Evolutionary conservation across 2,329 filamentous ascomycete species (phyloP).

Genomic region (Cadophora sp.): DNA sequence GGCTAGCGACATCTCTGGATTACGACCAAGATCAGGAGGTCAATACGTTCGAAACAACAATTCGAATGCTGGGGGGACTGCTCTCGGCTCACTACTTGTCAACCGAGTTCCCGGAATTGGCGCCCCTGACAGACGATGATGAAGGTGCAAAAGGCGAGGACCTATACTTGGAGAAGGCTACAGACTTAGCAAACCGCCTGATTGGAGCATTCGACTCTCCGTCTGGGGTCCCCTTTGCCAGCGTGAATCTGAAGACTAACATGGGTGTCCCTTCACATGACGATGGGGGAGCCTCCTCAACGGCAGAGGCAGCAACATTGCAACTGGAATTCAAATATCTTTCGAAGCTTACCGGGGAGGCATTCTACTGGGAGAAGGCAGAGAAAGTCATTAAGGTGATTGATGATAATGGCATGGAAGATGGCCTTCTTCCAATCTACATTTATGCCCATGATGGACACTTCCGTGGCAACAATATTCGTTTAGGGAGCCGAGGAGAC

Average conservation of each 20-base stretch:
- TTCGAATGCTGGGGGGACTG: slow-evolving; percentile 93
- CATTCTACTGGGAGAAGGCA: slow-evolving; percentile 87
- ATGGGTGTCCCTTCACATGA: slow-evolving; percentile 81
- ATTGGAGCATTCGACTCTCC: slow-evolving; percentile 86
- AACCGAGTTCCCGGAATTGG: slow-evolving; percentile 79
- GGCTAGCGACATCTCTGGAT: slow-evolving; percentile 80
- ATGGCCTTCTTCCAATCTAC: slow-evolving; percentile 91
- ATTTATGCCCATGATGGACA: slow-evolving; percentile 79
- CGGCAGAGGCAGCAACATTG: slow-evolving; percentile 88
- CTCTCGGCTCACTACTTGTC: slow-evolving; percentile 96
- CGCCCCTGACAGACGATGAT: slow-evolving; percentile 75
- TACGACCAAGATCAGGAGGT: slow-evolving; percentile 96
- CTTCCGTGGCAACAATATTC: slow-evolving; percentile 86
- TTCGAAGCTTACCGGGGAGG: slow-evolving; percentile 91
- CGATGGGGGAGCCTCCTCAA: slow-evolving; percentile 88
- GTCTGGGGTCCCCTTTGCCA: slow-evolving; percentile 88
- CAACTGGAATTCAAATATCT: slow-evolving; percentile 98
- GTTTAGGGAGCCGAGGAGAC: slow-evolving; percentile 91
- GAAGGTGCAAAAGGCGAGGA: slow-evolving; percentile 80
- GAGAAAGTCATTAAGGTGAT: slow-evolving; percentile 93
- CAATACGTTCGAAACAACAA: slow-evolving; percentile 97
- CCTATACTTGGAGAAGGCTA: slow-evolving; percentile 93
- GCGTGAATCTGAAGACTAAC: slow-evolving; percentile 82
- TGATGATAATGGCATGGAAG: slow-evolving; percentile 78
- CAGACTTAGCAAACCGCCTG: slow-evolving; percentile 87